Evolutionary conservation across 108 stramenopile species (phyloP).

Genomic region (Asterionellopsis glacialis): DNA sequence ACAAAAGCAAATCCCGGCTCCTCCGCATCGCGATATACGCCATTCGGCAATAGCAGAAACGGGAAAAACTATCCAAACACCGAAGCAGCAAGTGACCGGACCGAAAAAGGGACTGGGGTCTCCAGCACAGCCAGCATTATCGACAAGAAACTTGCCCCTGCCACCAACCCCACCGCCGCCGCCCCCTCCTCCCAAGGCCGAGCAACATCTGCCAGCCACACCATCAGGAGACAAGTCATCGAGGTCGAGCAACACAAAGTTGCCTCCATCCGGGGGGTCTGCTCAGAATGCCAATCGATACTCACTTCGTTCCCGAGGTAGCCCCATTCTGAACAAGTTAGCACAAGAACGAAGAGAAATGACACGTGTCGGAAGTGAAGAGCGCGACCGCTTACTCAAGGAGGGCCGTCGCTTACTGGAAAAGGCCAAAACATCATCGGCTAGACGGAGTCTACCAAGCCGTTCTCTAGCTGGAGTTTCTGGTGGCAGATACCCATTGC

Average conservation of each 20-base stretch:
- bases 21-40: neutral
- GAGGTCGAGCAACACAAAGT: no score
- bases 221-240: no score
- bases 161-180: no score
- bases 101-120: neutral
- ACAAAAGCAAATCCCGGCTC: neutral
- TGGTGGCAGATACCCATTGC: neutral
- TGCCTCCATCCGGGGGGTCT: no score
- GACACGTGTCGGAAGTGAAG: slow-evolving; percentile 1
- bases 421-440: slow-evolving; percentile 6
- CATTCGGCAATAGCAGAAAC: neutral
- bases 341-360: no score
- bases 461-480: neutral
- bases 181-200: no score
- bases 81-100: neutral
- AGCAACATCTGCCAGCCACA: no score
- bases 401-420: slow-evolving; percentile 24
- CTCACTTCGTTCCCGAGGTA: neutral
- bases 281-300: neutral
- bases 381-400: slow-evolving; percentile 23
- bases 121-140: neutral
- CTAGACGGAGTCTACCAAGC: neutral
- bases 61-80: neutral
- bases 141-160: no score
- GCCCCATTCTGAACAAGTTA: neutral